Base-by-base conservation (phyloP, 192 early-diverging fungal species). In the Martensiomyces pterosporus region DNA sequence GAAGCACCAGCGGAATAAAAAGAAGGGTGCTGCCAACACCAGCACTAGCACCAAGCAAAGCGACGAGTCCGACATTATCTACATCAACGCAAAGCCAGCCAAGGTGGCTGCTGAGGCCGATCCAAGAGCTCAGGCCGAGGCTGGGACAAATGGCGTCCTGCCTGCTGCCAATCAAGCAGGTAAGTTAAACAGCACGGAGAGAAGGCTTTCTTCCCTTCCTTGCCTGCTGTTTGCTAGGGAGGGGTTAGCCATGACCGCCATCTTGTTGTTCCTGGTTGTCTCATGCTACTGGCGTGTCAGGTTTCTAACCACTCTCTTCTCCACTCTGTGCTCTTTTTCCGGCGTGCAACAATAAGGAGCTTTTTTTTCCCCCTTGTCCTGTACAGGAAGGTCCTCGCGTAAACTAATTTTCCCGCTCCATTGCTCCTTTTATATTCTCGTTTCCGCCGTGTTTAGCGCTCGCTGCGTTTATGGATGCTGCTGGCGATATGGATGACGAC, bases 401-500 rank as follows among this genome's bases (percentile, higher is more conserved):
- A n/a, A n/a, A n/a, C 3, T 13, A 38, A 17, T 38, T 38, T 38
- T 38, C 18, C 14, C 18, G 37, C 37, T 17, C 37, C 37, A 38
- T 17, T 17, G 37, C 18, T 38, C 18, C 18, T 3, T 38, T 8
- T 38, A 17, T 41, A 21, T 21, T 41, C 4, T 41, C 8, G 6
- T 41, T 15, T 41, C 27, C 24, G 14, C 17, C 6, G 3, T 44
- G 25, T 15, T n/a, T 54, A 47, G 46, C 49, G 26, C 18, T 63
- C 12, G 45, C 45, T 3, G 55, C 55, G 19, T 55, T 49, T 39
- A 43, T 49, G 52, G 34, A 36, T 55, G 47, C 40, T 13, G 52
- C 53, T 7, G 47, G 35, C 19, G 68, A 58, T 33, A 56, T 60
- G 61, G 68, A 72, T 21, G 68, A 72, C 22, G 68, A 72, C 47